A percentile compares a stretch with the other conserved stretches of the same genome.
Conservation (phyloP, 2,329 filamentous ascomycete genomes). For the Camillea tinctor region DNA sequence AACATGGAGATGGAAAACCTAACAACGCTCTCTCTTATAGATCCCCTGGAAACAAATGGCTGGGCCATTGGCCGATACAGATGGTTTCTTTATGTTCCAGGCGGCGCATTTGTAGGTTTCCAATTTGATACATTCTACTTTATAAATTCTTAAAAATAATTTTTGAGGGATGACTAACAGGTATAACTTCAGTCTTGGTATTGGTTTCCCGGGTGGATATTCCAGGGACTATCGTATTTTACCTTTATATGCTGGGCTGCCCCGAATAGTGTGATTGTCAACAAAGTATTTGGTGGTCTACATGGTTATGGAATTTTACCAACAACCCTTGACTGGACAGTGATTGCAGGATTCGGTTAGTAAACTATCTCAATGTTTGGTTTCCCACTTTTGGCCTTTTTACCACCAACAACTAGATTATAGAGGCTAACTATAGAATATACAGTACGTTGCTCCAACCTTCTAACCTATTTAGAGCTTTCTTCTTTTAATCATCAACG, state of each 20-base stretch:
- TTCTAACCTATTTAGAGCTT: too few species aligned
- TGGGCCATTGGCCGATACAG: slow-evolving; percentile 59
- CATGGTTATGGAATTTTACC: slow-evolving; percentile 62
- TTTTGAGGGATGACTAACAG: slow-evolving; percentile 9
- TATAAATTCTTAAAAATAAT: too few species aligned
- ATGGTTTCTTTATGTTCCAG: slow-evolving; percentile 54
- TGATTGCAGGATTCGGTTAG: slow-evolving; percentile 34
- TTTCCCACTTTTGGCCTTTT: too few species aligned
- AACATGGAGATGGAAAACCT: neutral
- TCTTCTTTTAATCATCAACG: too few species aligned
- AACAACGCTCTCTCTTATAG: slow-evolving; percentile 43
- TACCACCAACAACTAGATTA: too few species aligned
- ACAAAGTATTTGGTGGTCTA: slow-evolving; percentile 64
- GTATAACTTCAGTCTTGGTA: slow-evolving; percentile 45
- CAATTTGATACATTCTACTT: neutral
- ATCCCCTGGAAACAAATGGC: slow-evolving; percentile 51
- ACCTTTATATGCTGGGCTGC: slow-evolving; percentile 48
- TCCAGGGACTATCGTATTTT: slow-evolving; percentile 41
- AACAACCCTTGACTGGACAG: slow-evolving; percentile 66
- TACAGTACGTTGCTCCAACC: too few species aligned
- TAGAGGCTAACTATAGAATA: too few species aligned
- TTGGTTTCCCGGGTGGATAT: slow-evolving; percentile 50
- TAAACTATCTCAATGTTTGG: too few species aligned
- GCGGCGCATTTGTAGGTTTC: slow-evolving; percentile 38
- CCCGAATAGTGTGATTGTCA: slow-evolving; percentile 59